Base-by-base conservation (phyloP, 257 asterid species). In the Coffea canephora region DNA sequence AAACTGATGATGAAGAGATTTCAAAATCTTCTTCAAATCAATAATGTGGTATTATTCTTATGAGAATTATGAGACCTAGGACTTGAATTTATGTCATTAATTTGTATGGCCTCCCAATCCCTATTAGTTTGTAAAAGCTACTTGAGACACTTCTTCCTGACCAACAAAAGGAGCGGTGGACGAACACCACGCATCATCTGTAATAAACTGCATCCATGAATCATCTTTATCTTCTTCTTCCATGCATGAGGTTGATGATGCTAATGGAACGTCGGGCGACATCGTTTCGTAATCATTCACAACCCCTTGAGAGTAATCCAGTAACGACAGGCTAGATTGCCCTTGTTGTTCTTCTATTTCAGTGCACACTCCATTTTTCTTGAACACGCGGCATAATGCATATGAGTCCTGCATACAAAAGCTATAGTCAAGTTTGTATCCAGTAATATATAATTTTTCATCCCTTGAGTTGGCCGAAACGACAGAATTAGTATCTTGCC, bases 151-250 rank as follows among this genome's bases (percentile, higher is more conserved):
- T 25, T 89, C 96, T 61, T 90, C 81, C 64, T 79, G 95, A 46
- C 89, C 92, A 48, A 84, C 92, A 80, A 73, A 85, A 48, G 89
- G 78, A 71, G 88, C 70, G 78, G 69, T 79, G 73, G 94, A 88
- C 25, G 94, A 89, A 75, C 96, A 94, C 99, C 99, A 95, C 4
- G 86, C 96, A 78, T 95, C 99, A 64, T 92, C 97, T 61, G 97
- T 93, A 34, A 95, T 93, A 82, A 93, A 95, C 83, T 92, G 97
- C 98, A 95, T 95, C 99, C 99, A 95, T 25, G 97, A 93, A 52
- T 95, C 98, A 78, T 88, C 94, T 82, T 87, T 84, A 25, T 90
- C 97, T 71, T 95, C 96, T 83, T 88, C 91, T 55, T 89, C 96
- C 86, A 88, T 77, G 81, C 84, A 59, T 16, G 84, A 78, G 23